A percentile compares a stretch with the other conserved stretches of the same genome.
These are phyloP conservation scores for Termitomyces sp. DNA, from an alignment of 768 basidiomycete species.

Conservation along the genomic window DNA sequence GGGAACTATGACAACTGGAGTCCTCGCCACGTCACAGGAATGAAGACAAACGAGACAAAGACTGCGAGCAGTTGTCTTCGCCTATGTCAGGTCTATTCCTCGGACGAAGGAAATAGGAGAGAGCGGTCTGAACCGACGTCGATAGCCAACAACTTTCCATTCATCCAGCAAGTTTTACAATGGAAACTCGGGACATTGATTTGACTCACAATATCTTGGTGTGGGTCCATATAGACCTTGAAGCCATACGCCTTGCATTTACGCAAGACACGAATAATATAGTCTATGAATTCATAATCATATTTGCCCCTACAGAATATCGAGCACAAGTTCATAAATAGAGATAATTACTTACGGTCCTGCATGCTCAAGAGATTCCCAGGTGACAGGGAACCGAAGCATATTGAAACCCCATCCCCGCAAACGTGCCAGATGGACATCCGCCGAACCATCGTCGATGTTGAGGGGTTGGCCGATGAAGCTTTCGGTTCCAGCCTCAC, in stretches of 20 bases:
- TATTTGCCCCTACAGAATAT: constrained; percentile 66
- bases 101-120: background rate
- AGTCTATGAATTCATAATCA: constrained; percentile 91
- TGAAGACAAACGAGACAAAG: background rate
- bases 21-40: no score
- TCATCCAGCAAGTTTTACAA: background rate
- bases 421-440: constrained; percentile 83
- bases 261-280: constrained; percentile 79
- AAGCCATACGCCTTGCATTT: constrained; percentile 94
- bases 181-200: background rate
- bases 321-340: constrained; percentile 11
- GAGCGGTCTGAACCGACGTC: background rate
- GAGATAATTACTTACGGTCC: constrained; percentile 76
- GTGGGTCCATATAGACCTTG: constrained; percentile 90
- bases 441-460: constrained; percentile 81
- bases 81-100: background rate
- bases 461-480: constrained; percentile 81
- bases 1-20: background rate
- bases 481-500: constrained; percentile 63
- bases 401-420: constrained; percentile 93
- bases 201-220: constrained; percentile 85
- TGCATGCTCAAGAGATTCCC: constrained; percentile 92
- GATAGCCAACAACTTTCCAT: background rate
- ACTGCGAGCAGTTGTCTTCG: no score
- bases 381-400: constrained; percentile 82